Base-by-base conservation (phyloP, 208 protist genomes). In the Leptomonas seymouri region DNA sequence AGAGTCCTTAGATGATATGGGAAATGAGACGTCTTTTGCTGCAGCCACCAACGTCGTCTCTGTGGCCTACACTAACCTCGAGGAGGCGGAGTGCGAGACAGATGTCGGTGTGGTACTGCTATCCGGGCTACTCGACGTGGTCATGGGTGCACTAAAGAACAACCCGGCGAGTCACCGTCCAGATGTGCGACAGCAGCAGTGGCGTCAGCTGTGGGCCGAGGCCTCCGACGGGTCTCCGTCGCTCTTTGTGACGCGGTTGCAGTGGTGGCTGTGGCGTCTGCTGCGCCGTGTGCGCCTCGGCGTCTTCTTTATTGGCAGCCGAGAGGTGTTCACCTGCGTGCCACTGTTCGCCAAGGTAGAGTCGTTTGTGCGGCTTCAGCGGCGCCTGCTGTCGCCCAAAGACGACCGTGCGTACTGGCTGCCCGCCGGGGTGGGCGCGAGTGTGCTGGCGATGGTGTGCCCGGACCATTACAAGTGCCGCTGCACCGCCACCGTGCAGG, bases 201-300 rank as follows among this genome's bases (percentile, higher is more conserved):
- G 71, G 71, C 54, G 59, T 11, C 64, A 76, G 41, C 71, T 74
- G 18, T 84, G 79, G 79, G 59, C 68, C 25, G 72, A 71, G 44
- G 57, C 74, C 46, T 59, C 70, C 4, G 78, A 76, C 51, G 67
- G 65, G 16, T 74, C 67, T 12, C 58, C 73, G 20, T 74, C 57
- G 7, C 69, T 76, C 30, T 88, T 90, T 67, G 60, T 83, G 27
- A 81, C 85, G 59, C 72, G 76, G 44, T 61, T 95, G 71, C 85
- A 92, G 70, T 80, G 76, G 66, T 94, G 88, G 87, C 72, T 96
- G 31, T 96, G 88, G 89, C 78, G 78, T 31, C 70, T 81, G 15
- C 57, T 84, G 41, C 78, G 78, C 20, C 84, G 84, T 50, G 87
- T 82, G 28, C 85, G 86, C 3, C 44, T 53, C 28, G 86, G 88